A percentile compares a stretch with the other conserved stretches of the same genome.
Evolutionary conservation across 2,329 filamentous ascomycete genomes (phyloP).

Genomic region (Ophiostoma tasmaniense): DNA sequence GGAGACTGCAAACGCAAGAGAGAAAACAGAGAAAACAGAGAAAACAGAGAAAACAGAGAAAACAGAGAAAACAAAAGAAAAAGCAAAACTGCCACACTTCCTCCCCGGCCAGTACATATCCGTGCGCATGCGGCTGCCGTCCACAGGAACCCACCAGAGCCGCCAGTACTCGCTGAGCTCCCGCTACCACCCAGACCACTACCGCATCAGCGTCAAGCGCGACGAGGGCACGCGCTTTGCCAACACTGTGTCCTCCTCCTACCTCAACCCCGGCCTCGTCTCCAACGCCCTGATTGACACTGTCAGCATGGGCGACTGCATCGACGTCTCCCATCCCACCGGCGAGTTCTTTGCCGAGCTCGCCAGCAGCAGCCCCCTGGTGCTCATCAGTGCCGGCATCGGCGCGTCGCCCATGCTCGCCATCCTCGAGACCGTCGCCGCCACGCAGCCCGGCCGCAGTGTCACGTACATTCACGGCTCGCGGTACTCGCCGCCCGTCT

Average conservation of each 20-base stretch:
- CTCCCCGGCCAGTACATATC: constrained; percentile 67
- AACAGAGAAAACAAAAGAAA: too few relatives aligned
- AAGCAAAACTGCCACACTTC: constrained; percentile 45
- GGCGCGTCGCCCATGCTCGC: constrained; percentile 52
- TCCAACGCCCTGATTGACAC: constrained; percentile 61
- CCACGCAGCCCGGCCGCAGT: constrained; percentile 37
- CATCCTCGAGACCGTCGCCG: constrained; percentile 48
- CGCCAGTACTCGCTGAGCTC: constrained; percentile 68
- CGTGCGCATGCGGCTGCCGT: constrained; percentile 48
- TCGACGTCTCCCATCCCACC: constrained; percentile 59
- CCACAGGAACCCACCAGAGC: constrained; percentile 40
- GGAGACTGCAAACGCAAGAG: too few relatives aligned
- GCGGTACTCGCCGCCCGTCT: constrained; percentile 41
- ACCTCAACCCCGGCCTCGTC: constrained; percentile 53
- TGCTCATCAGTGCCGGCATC: constrained; percentile 54
- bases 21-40: too few relatives aligned
- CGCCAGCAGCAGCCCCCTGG: constrained; percentile 38
- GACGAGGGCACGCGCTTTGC: constrained; percentile 45
- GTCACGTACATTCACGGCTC: constrained; percentile 54
- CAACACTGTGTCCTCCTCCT: constrained; percentile 35
- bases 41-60: too few relatives aligned
- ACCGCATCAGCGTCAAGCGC: constrained; percentile 64
- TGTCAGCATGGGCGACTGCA: constrained; percentile 50
- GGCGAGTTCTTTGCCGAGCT: constrained; percentile 43
- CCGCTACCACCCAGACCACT: constrained; percentile 45